Evolutionary conservation across 78 protist species (phyloP).

Genomic region (Cavenderia fasciculata): DNA sequence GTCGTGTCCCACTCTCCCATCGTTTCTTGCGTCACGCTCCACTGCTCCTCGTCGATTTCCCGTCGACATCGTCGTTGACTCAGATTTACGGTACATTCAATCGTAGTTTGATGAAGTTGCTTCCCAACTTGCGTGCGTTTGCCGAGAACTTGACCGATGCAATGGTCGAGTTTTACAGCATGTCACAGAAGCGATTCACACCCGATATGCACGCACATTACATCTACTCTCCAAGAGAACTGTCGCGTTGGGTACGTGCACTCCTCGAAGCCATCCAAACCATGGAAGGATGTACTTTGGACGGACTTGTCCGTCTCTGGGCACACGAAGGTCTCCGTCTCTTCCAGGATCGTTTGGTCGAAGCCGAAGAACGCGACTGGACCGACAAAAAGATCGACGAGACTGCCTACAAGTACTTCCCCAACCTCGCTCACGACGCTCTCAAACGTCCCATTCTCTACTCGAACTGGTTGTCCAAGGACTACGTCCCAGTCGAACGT

Average conservation of each 20-base stretch:
- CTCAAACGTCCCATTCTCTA: slow-evolving; percentile 95
- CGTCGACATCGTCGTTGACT: slow-evolving; percentile 90
- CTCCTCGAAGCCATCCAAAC: slow-evolving; percentile 85
- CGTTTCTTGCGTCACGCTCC: slow-evolving; percentile 95
- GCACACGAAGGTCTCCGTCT: slow-evolving; percentile 98
- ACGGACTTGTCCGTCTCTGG: slow-evolving; percentile 92
- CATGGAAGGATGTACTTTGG: slow-evolving; percentile 78
- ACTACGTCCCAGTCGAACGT: slow-evolving; percentile 86
- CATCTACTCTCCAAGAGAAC: slow-evolving; percentile 98
- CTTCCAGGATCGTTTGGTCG: slow-evolving; percentile 97
- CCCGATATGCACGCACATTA: slow-evolving; percentile 97
- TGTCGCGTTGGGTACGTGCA: slow-evolving; percentile 97
- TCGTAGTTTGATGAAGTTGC: slow-evolving; percentile 91
- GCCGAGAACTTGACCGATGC: slow-evolving; percentile 93
- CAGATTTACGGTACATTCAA: slow-evolving; percentile 98
- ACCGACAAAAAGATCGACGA: slow-evolving; percentile 84
- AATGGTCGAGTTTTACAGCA: slow-evolving; percentile 94
- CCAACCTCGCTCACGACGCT: slow-evolving; percentile 38
- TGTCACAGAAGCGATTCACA: slow-evolving; percentile 90
- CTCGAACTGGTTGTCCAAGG: slow-evolving; percentile 89
- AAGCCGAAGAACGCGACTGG: slow-evolving; percentile 90
- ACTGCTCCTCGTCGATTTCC: slow-evolving; percentile 98
- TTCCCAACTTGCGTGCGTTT: slow-evolving; percentile 82
- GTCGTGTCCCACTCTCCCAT: slow-evolving; percentile 95
- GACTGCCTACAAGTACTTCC: slow-evolving; percentile 86